These are phyloP conservation scores for Podaxis rugospora DNA, from an alignment of 768 basidiomycete species.

Conservation along the genomic window DNA sequence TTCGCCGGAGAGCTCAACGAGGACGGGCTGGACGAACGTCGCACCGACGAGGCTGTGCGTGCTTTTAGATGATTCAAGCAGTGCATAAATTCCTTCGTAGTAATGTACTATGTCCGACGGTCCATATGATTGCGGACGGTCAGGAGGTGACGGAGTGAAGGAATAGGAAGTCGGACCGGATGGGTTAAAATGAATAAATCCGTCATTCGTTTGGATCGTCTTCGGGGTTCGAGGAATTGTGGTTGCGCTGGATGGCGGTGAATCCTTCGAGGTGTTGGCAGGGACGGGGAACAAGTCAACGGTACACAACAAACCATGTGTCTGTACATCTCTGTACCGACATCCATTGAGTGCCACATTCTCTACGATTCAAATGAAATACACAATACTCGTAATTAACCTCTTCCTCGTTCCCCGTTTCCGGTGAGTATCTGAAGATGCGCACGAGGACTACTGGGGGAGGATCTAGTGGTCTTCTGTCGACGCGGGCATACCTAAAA, in stretches of 20 bases:
- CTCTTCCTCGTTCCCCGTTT: constrained; percentile 37
- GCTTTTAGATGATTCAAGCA: constrained; percentile 47
- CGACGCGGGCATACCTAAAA: constrained; percentile 54
- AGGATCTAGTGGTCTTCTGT: constrained; percentile 62
- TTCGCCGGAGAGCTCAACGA: constrained; percentile 53
- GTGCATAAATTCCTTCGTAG: constrained; percentile 29
- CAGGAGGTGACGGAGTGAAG: constrained; percentile 6
- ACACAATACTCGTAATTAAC: constrained; percentile 44
- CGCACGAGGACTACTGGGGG: constrained; percentile 56
- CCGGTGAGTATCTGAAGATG: constrained; percentile 37
- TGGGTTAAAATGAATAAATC: constrained; percentile 8
- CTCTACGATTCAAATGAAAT: background rate
- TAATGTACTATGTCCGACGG: constrained; percentile 38
- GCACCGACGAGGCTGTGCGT: constrained; percentile 54
- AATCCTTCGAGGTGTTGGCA: constrained; percentile 12
- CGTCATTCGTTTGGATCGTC: constrained; percentile 3
- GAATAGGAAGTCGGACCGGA: constrained; percentile 10
- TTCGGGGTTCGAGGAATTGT: constrained; percentile 1
- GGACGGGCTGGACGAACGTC: constrained; percentile 54
- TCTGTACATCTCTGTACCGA: constrained; percentile 48
- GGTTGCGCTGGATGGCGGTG: constrained; percentile 5
- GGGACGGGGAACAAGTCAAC: constrained; percentile 72
- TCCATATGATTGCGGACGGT: constrained; percentile 11
- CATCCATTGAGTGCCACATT: constrained; percentile 14
- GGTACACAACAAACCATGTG: constrained; percentile 69